Base-by-base conservation (phyloP, 2,329 filamentous ascomycete species). In the Coniochaeta sp. region DNA sequence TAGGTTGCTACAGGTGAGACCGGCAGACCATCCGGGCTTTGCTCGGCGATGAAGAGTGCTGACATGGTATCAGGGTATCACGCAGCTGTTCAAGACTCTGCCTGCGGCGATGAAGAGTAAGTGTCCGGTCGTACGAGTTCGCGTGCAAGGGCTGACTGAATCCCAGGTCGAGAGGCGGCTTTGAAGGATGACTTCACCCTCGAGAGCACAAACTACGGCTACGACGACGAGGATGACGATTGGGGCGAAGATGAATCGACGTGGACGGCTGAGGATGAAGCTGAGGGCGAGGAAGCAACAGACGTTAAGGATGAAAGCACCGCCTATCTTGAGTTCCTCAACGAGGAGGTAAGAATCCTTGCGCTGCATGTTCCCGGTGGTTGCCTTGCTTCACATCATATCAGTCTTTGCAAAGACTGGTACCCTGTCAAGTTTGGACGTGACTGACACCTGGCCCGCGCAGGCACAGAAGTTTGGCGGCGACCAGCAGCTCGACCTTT, bases 321-420 rank as follows among this genome's bases (percentile, higher is more conserved):
- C 26, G 91, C 93, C 6, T 99, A 99, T 72, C 84, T 99, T 55
- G 93, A 98, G 66, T 99, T 99, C 79, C 77, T 99, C 31, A 96
- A 93, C 67, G 90, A 96, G 72, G 93, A 98, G 80, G 89, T 88
- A 71, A 72, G 80, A 69, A 43, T 36, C 28, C 34, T n/a, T 28
- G 44, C n/a, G n/a, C 33, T 14, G 5, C n/a, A 11, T n/a, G 8
- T 1, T 11, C 31, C 2, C 36, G 17, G 14, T 19, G 2, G 38
- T 4, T 24, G 16, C 38, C 38, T 4, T 40, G 38, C 38, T 19
- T n/a, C 5, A 3, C 38, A 2, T 40, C 38, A 3, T 40, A 19
- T 40, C 38, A n/a, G 38, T n/a, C 38, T n/a, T 40, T 16, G 16
- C 38, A n/a, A 40, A 17, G 9, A n/a, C n/a, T 5, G 17, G 38